Base-by-base conservation (phyloP, 331 rosid genomes). In the Malus hybrid region DNA sequence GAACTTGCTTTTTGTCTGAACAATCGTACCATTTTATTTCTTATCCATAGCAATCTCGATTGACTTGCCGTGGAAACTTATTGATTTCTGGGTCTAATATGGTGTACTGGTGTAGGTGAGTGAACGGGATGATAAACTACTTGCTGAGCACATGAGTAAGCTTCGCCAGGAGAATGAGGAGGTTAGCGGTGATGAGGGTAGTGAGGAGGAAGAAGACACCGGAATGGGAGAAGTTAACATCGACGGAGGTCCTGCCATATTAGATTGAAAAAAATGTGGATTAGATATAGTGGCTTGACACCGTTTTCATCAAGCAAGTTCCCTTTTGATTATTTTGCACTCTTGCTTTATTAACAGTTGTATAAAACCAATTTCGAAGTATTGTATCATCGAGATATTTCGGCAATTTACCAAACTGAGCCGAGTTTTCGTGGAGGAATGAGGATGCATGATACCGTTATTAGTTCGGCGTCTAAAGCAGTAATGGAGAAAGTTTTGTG, bases 181-280 rank as follows among this genome's bases (percentile, higher is more conserved):
- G 84, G 62, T 92, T 13, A 84, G 89, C 10, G 96, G 91, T 1
- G 97, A 94, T 28, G 97, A 92, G 71, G 92, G 80, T 63, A 94
- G 97, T n/a, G 99, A 94, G 68, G 99, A 94, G 76, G 99, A 94
- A 82, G 99, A 94, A 80, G 99, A 94, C 80, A 87, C 92, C 0
- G 99, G 99, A 34, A 94, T 94, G 97, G 97, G 99, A 6, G 97
- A 90, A 19, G 83, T 94, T 63, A 96, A 94, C 72, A 78, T 90
- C 58, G 97, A 92, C 44, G 84, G 81, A 24, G 91, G 91, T 42
- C 28, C 88, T 18, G 88, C 61, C 63, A 82, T 92, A 66, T 83
- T 89, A 0, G 97, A 90, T 78, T 92, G 87, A 71, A 76, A 7
- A 44, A 65, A 50, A 70, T 57, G 63, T 29, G 76, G 64, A 79